Evolutionary conservation across 2,329 filamentous ascomycete genomes (phyloP), one percentile per base, ranked within the genome.

Genomic region (Saccharata proteae): DNA sequence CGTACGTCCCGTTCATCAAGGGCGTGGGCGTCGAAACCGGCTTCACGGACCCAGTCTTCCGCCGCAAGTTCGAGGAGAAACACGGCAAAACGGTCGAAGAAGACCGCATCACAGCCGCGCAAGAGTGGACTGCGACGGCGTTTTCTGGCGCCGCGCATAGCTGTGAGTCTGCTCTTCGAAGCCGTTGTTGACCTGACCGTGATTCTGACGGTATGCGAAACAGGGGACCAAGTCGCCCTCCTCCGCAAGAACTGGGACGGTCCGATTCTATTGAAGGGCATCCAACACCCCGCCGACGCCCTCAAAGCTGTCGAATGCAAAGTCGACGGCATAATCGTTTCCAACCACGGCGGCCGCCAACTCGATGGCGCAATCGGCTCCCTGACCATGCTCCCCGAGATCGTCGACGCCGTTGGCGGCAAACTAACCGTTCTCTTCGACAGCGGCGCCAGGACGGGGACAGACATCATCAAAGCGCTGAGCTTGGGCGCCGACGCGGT

Each of bases 31-130:
- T 70, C 30, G 60, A 67, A 26, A 63, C 76, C 3, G 77, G 76
- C 2, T 74, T 83, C 40, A 64, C 64, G 2, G 78, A 84, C 45
- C 75, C 77, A 0, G 72, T 75, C 0, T 82, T 80, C 49, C 61
- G 68, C 11, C 52, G 55, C 17, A 66, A 69, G 29, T 74, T 74
- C 44, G 62, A 67, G 22, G 61, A 62, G 39, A 55, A 58, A 18
- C 43, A 52, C 33, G 51, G 46, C 11, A 43, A 44, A 3, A 45
- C 51, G 37, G 40, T 51, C 3, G 51, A 55, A 13, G 61, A 68
- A 6, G 64, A 66, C 34, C 46, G 62, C 6, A 4, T 29, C n/a
- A 22, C 12, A 6, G 45, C 47, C 20, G 44, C 43, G 6, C 32
- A 37, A 4, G 44, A 44, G 14, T 48, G 44, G 44, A 43, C 44